These are phyloP conservation scores for Collybiopsis confluens DNA, from an alignment of 768 basidiomycete genomes.

Conservation along the genomic window DNA sequence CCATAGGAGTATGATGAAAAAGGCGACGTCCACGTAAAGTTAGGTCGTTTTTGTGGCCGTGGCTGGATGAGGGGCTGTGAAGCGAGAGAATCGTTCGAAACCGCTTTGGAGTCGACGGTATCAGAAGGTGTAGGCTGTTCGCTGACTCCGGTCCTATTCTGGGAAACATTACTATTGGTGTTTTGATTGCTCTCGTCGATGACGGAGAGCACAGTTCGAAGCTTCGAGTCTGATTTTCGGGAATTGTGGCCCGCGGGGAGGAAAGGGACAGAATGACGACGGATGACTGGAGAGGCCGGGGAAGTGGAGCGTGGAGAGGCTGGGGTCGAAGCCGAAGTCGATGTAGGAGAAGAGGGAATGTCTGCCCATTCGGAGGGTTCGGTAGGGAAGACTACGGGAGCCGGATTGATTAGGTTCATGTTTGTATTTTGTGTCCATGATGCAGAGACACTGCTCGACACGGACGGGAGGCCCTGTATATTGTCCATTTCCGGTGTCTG, in stretches of 20 bases:
- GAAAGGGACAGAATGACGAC: conserved; percentile 51
- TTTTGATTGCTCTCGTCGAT: conserved; percentile 50
- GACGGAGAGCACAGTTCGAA: conserved; percentile 66
- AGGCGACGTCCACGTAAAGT: conserved; percentile 17
- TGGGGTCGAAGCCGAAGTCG: conserved; percentile 28
- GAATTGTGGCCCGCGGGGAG: conserved; percentile 29
- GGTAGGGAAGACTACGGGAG: conserved; percentile 40
- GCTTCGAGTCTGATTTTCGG: conserved; percentile 62
- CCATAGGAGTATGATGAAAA: conserved; percentile 10
- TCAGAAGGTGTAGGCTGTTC: conserved; percentile 6
- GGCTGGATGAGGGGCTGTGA: conserved; percentile 3
- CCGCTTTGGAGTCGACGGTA: not conserved
- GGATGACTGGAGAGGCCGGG: conserved; percentile 35
- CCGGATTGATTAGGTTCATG: conserved; percentile 10
- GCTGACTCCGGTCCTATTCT: conserved; percentile 22
- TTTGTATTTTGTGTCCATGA: conserved; percentile 48
- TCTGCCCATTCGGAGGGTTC: conserved; percentile 57
- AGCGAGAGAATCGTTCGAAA: not conserved
- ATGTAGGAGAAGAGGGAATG: conserved; percentile 29
- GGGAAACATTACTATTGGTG: conserved; percentile 17
- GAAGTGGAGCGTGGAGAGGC: conserved; percentile 49
- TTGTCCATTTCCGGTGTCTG: conserved; percentile 40
- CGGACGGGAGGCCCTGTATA: conserved; percentile 26
- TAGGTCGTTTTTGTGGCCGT: conserved; percentile 9
- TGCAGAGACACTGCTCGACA: conserved; percentile 22